Conservation (phyloP, 177 flowering plant genomes). For the Telopea speciosissima region DNA sequence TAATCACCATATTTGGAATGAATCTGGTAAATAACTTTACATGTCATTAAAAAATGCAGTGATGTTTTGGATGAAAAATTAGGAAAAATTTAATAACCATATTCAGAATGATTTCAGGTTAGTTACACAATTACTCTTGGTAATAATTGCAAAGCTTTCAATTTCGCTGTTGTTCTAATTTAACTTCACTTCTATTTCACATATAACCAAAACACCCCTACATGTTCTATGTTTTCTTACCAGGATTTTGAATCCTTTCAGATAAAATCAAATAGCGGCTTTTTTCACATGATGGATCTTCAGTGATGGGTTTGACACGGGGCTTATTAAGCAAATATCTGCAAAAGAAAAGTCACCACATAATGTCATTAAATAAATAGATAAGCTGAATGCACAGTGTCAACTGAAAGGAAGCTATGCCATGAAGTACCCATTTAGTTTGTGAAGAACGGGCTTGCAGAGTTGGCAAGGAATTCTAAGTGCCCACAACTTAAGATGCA, state of each 20-base stretch:
- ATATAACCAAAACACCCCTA: no score
- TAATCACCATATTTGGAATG: no score
- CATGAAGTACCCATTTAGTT: constrained; percentile 62
- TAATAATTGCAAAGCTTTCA: no score
- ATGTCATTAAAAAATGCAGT: no score
- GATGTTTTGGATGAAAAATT: no score
- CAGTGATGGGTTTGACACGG: constrained; percentile 74
- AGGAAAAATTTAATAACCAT: no score
- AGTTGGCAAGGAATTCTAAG: constrained; percentile 76
- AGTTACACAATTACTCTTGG: no score
- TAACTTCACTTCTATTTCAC: no score
- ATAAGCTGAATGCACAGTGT: background rate
- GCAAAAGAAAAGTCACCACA: constrained; percentile 12
- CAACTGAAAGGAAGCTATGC: no score
- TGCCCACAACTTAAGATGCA: constrained; percentile 59
- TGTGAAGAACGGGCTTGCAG: constrained; percentile 58
- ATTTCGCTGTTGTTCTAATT: no score
- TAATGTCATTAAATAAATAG: background rate
- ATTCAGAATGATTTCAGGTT: no score
- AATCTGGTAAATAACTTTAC: no score
- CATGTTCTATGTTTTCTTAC: constrained; percentile 30
- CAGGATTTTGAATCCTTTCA: constrained; percentile 57
- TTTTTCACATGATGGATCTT: constrained; percentile 76
- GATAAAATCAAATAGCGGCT: constrained; percentile 72
- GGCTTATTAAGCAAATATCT: constrained; percentile 83